Conservation (phyloP, 78 protist species). For the Dictyostelium firmibasis region DNA sequence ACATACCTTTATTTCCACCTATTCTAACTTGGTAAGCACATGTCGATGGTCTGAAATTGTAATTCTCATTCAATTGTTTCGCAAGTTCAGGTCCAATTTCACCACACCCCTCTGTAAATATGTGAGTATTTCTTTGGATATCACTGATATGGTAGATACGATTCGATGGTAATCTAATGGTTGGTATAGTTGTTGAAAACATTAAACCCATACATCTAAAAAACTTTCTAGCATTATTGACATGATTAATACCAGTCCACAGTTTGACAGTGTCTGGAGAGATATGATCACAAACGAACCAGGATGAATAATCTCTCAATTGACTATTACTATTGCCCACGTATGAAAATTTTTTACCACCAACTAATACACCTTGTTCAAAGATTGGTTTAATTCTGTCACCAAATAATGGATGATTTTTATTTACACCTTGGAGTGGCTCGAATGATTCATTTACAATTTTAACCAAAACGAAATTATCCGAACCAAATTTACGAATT, state of each 20-base stretch:
- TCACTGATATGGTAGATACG: not conserved
- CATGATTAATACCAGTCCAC: not conserved
- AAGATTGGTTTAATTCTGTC: not conserved
- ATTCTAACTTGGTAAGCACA: constrained; percentile 68
- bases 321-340: constrained; percentile 7
- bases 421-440: not conserved
- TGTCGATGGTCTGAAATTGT: not conserved
- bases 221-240: not conserved
- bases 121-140: not conserved
- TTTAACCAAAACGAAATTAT: constrained; percentile 14
- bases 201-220: constrained; percentile 1
- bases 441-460: constrained; percentile 11
- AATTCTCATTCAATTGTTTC: not conserved
- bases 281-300: not conserved
- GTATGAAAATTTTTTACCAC: not conserved
- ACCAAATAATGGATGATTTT: not conserved
- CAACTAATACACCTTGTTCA: not conserved
- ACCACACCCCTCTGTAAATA: constrained; percentile 50
- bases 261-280: not conserved
- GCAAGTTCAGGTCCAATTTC: not conserved
- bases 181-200: constrained; percentile 29
- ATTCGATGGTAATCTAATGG: not conserved
- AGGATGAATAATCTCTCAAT: not conserved
- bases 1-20: constrained; percentile 75
- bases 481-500: not conserved